Percentiles rank a stretch among this genome's conserved stretches.
Evolutionary conservation across 2,329 filamentous ascomycete genomes (phyloP).

Genomic region (Teratosphaeria viscida): DNA sequence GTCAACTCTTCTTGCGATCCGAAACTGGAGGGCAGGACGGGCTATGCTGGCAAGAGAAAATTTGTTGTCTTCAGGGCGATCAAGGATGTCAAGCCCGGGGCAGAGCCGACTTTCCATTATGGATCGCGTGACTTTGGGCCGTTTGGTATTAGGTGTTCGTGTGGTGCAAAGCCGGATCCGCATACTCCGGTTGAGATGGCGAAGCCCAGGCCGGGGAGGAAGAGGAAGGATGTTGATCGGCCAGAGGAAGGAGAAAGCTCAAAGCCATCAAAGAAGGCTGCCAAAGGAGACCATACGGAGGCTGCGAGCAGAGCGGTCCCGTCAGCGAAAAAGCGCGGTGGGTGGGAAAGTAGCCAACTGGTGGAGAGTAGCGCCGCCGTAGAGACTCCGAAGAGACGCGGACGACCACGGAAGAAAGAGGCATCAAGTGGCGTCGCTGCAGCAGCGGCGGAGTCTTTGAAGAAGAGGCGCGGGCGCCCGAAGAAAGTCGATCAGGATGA

Average conservation of each 20-base stretch:
- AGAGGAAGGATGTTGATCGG: background rate
- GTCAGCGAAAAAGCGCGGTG: background rate
- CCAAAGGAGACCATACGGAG: background rate
- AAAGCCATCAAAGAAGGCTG: background rate
- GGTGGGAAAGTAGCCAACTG: background rate
- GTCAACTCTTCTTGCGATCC: slow-evolving; percentile 6
- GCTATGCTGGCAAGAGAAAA: slow-evolving; percentile 1
- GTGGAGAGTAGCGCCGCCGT: background rate
- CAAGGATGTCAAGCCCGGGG: slow-evolving; percentile 1
- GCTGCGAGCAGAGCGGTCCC: background rate
- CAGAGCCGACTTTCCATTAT: slow-evolving; percentile 5
- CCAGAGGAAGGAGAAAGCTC: background rate
- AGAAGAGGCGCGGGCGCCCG: background rate
- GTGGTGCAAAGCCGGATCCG: background rate
- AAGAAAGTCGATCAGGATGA: background rate
- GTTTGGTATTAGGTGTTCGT: slow-evolving; percentile 3
- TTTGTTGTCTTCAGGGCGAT: slow-evolving; percentile 3
- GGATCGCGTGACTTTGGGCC: slow-evolving; percentile 2
- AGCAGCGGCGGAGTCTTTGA: background rate
- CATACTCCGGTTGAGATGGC: slow-evolving; percentile 2
- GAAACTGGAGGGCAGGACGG: background rate
- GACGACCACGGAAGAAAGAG: background rate
- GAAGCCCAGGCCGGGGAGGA: background rate
- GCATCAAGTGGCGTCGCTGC: background rate
- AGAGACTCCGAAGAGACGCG: background rate